Percentiles rank a stretch among this genome's conserved stretches.
Evolutionary conservation across 768 basidiomycete genomes (phyloP).

Genomic region (Calocybe gangraenosa): DNA sequence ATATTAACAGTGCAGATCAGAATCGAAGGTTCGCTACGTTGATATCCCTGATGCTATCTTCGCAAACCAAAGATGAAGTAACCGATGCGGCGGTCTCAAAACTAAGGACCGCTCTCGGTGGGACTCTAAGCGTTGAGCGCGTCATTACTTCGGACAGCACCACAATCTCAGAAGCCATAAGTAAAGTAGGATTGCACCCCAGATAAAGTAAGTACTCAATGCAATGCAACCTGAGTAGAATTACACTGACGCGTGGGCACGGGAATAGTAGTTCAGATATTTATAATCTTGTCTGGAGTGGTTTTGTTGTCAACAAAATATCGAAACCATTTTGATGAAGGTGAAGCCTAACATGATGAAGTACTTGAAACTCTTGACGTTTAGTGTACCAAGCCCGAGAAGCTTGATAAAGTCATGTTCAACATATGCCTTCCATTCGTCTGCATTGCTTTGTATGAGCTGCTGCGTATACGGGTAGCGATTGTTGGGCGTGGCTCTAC

Average conservation of each 20-base stretch:
- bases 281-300: constrained; percentile 71
- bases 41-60: constrained; percentile 91
- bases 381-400: constrained; percentile 69
- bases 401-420: constrained; percentile 81
- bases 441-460: constrained; percentile 53
- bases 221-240: too few relatives aligned
- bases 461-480: constrained; percentile 67
- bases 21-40: constrained; percentile 81
- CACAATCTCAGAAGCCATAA: constrained; percentile 71
- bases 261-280: constrained; percentile 79
- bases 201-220: constrained; percentile 83
- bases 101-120: constrained; percentile 70
- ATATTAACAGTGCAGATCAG: constrained; percentile 32
- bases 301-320: not conserved
- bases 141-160: constrained; percentile 59
- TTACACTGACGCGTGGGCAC: constrained; percentile 73
- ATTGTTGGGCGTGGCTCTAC: constrained; percentile 52
- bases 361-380: constrained; percentile 64
- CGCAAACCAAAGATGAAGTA: constrained; percentile 92
- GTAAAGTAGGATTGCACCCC: constrained; percentile 92
- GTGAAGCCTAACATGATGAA: constrained; percentile 70
- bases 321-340: not conserved
- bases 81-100: constrained; percentile 76
- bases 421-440: constrained; percentile 70
- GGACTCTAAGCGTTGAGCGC: constrained; percentile 71